Base-by-base conservation (phyloP, 2,329 filamentous ascomycete genomes). In the Colletotrichum plurivorum region DNA sequence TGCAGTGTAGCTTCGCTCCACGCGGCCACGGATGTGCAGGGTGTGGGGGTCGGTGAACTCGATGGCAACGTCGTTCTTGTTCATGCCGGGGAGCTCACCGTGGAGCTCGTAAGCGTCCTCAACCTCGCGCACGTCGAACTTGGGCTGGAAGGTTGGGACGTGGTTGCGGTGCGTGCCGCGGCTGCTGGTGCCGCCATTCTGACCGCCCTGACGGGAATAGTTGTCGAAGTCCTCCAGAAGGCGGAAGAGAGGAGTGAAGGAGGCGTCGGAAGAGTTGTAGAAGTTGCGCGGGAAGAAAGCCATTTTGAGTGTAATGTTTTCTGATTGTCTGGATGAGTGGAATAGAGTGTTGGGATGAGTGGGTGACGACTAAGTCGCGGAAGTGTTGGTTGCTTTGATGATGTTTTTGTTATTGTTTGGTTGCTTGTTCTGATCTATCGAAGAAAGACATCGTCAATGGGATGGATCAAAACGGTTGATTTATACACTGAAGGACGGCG, bases 1-100 rank as follows among this genome's bases (percentile, higher is more conserved):
- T 46, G 88, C 81, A 69, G 88, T 87, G 79, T 89, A 87, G 72
- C 83, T 83, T 73, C 90, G 88, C 81, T 94, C 92, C 64, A 89
- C 86, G 72, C 85, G 89, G 76, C 93, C 93, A 67, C 88, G 89
- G 78, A 96, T 85, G 71, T 89, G 86, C 51, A 95, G 83, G 16
- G 92, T 94, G 82, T 93, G 90, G 49, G 87, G 84, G 77, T 95
- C 93, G 67, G 89, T 90, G 85, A 95, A 95, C 77, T 95, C 93
- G 77, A 95, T 92, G 77, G 87, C 84, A 76, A 96, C 84, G 75
- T 94, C 85, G 74, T 93, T 89, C 82, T 93, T 92, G 71, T 88
- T 87, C 74, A 95, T 84, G 63, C 93, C 93, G 0, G 93, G 91
- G 6, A 95, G 88, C 80, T 95, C 93, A 75, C 93, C 93, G 75